A percentile compares a stretch with the other conserved stretches of the same genome.
phyloP scores from a whole-genome alignment of 305 asterid species.

The Solanum hybrid region DNA sequence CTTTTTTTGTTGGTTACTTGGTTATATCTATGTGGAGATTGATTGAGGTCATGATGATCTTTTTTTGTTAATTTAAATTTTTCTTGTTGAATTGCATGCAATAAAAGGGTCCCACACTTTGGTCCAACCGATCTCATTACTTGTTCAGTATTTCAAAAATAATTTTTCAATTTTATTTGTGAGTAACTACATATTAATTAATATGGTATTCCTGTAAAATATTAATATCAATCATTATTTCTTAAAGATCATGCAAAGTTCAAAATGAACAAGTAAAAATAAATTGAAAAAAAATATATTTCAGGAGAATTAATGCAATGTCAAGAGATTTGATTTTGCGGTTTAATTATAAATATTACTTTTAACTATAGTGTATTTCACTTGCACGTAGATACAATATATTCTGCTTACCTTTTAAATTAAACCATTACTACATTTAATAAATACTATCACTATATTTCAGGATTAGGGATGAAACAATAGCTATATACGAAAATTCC shows the following conservation, averaged over 20 bases:
- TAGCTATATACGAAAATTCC: neutral
- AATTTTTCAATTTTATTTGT: no score
- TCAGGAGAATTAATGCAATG: neutral
- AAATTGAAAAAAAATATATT: neutral
- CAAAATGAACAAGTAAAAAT: no score
- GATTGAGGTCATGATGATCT: neutral
- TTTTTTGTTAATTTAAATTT: neutral
- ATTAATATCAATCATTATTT: no score
- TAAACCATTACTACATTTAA: neutral
- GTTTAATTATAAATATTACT: no score
- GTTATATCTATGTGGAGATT: neutral
- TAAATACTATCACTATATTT: neutral
- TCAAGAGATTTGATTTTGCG: neutral
- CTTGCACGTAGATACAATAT: neutral
- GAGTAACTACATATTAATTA: no score
- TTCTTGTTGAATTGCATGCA: neutral
- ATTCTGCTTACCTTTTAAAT: neutral
- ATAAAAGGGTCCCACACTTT: neutral
- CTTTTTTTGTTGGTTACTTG: no score
- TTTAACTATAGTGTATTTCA: neutral
- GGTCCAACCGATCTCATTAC: neutral
- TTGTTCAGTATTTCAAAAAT: neutral
- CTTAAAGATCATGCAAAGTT: accelerated
- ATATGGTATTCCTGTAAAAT: neutral
- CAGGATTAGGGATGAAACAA: neutral